Base-by-base conservation (phyloP, 2,329 filamentous ascomycete genomes). In the Tolypocladium inflatum region DNA sequence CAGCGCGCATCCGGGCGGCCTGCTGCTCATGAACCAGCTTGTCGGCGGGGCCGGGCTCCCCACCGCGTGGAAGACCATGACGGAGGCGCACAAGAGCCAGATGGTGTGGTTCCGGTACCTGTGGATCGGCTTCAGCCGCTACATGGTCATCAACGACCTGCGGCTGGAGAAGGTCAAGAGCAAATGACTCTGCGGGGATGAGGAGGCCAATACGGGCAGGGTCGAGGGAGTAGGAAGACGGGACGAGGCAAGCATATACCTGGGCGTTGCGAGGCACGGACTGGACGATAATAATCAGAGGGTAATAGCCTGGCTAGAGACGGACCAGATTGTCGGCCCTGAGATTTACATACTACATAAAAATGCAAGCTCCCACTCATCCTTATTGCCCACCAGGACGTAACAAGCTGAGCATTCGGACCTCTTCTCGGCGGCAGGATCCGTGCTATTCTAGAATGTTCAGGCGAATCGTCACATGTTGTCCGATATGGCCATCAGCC, bases 81-180 rank as follows among this genome's bases (percentile, higher is more conserved):
- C 89, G 2, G 80, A 82, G 57, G 93, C 90, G 35, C 94, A 99
- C 76, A 80, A 85, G 74, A 97, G 91, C 72, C 94, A 99, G 80
- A 99, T 99, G 94, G 84, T 90, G 42, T 99, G 94, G 94, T 99
- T 97, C 70, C 84, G 94, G 9, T 97, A 91, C 83, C 90, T 91
- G 3, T 99, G 92, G 91, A 96, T 99, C 68, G 81, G 84, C 0
- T 71, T 96, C 58, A 94, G 91, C 67, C 80, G 94, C 60, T 99
- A 97, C 74, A 97, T 99, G 94, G 82, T 91, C 58, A 82, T 97
- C 38, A 99, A 99, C 73, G 92, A 97, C 71, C 70, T 99, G 73
- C 81, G 78, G 68, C 70, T 83, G 38, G 80, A 82, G 63, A 74
- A 73, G 59, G 66, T 70, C 43, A 60, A 65, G 58, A 59, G 33